A percentile compares a stretch with the other conserved stretches of the same genome.
Conservation (phyloP, 2,329 filamentous ascomycete species). For the Ophiostoma australiae region DNA sequence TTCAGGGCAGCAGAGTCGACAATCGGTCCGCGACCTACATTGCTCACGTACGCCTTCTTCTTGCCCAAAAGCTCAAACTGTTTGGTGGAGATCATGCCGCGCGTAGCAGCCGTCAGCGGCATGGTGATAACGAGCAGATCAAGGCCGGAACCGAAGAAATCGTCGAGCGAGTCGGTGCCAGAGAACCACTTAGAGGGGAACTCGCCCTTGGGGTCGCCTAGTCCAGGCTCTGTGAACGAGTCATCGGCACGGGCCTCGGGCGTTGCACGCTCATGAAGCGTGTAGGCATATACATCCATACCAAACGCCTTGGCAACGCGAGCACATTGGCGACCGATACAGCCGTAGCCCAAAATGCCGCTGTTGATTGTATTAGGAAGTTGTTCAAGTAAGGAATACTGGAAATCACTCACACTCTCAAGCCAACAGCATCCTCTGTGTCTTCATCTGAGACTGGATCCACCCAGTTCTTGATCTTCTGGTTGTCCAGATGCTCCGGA, state of each 20-base stretch:
- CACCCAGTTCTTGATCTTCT: slow-evolving; percentile 43
- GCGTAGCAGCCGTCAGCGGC: slow-evolving; percentile 40
- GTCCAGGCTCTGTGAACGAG: slow-evolving; percentile 60
- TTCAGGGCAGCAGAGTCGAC: slow-evolving; percentile 43
- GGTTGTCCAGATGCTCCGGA: slow-evolving; percentile 42
- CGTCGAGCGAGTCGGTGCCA: slow-evolving; percentile 36
- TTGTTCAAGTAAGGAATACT: not conserved
- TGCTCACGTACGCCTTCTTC: slow-evolving; percentile 50
- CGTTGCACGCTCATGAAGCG: slow-evolving; percentile 48
- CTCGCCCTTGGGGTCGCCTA: slow-evolving; percentile 41
- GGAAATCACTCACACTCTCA: slow-evolving; percentile 27
- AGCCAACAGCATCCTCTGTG: slow-evolving; percentile 15
- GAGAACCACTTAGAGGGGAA: slow-evolving; percentile 41
- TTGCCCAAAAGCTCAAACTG: slow-evolving; percentile 31
- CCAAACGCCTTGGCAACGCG: slow-evolving; percentile 55
- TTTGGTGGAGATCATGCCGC: slow-evolving; percentile 40
- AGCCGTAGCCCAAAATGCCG: slow-evolving; percentile 40
- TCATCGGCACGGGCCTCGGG: slow-evolving; percentile 54
- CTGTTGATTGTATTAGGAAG: not conserved
- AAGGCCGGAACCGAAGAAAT: slow-evolving; percentile 40
- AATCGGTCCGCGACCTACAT: slow-evolving; percentile 48
- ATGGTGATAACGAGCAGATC: slow-evolving; percentile 41
- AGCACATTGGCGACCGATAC: slow-evolving; percentile 41
- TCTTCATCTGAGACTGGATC: not conserved
- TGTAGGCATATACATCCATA: slow-evolving; percentile 64